phyloP scores from a whole-genome alignment of 176 grass and related monocot genomes.

The Aegilops sharonensis region DNA sequence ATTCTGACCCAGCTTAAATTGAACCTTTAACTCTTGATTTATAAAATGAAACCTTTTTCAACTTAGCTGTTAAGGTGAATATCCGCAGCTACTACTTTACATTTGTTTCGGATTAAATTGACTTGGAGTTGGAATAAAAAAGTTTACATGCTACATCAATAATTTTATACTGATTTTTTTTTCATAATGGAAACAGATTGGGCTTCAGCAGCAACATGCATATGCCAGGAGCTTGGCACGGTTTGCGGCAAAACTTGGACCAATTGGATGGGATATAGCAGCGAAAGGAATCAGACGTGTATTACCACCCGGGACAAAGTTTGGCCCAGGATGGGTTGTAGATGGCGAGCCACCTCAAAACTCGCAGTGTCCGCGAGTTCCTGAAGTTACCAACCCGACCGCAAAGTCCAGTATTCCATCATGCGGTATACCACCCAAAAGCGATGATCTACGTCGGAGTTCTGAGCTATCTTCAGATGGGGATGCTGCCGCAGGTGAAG shows the following conservation, averaged over 20 bases:
- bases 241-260: constrained; percentile 54
- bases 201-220: constrained; percentile 50
- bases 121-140: background rate
- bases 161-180: background rate
- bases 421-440: constrained; percentile 18
- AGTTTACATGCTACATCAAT: background rate
- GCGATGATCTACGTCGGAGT: constrained; percentile 6
- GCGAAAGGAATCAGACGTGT: constrained; percentile 45
- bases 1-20: background rate
- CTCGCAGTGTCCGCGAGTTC: constrained; percentile 19
- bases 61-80: constrained; percentile 10
- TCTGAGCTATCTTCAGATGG: constrained; percentile 26
- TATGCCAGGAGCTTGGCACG: constrained; percentile 66
- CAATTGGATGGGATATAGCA: constrained; percentile 61
- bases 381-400: background rate
- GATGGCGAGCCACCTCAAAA: constrained; percentile 61
- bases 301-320: constrained; percentile 56
- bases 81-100: background rate
- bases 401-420: constrained; percentile 32
- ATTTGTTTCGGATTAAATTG: constrained; percentile 4
- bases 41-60: background rate
- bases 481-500: constrained; percentile 24
- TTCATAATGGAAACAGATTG: constrained; percentile 48
- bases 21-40: constrained; percentile 10
- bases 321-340: constrained; percentile 66